Conservation (phyloP, 192 early-diverging fungal genomes). For the Rhizophagus sp. region DNA sequence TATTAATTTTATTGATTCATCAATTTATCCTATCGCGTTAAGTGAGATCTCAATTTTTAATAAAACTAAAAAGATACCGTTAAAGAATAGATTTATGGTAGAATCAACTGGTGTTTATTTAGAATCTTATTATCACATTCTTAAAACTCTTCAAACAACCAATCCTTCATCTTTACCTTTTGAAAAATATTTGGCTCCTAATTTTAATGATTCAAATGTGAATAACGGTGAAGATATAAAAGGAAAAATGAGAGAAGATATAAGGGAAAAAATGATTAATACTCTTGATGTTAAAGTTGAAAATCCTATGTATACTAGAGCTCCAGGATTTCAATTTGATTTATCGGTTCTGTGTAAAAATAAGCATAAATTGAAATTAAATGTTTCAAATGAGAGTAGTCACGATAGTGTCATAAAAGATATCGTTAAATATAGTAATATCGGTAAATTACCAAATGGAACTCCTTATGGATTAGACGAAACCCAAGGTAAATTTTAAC, state of each 20-base stretch:
- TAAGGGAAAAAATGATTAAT: too few relatives aligned
- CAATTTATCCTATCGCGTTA: slow-evolving; percentile 29
- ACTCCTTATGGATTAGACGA: background rate
- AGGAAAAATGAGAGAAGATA: background rate
- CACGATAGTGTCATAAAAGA: background rate
- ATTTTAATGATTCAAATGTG: background rate
- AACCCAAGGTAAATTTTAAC: too few relatives aligned
- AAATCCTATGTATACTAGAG: background rate
- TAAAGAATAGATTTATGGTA: slow-evolving; percentile 37
- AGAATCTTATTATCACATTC: slow-evolving; percentile 38
- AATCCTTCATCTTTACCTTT: slow-evolving; percentile 42
- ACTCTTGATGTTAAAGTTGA: background rate
- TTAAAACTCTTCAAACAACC: slow-evolving; percentile 37
- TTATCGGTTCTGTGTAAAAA: background rate
- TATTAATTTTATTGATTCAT: slow-evolving; percentile 36
- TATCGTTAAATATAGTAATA: background rate
- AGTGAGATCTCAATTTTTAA: background rate
- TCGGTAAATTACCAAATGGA: too few relatives aligned
- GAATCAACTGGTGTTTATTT: slow-evolving; percentile 41
- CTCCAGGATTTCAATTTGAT: slow-evolving; percentile 23
- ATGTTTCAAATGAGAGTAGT: background rate
- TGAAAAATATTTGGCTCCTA: slow-evolving; percentile 38
- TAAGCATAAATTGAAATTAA: background rate
- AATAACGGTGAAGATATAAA: too few relatives aligned
- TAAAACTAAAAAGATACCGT: too few relatives aligned